Percentiles rank a stretch among this genome's conserved stretches.
Conservation (phyloP, 768 basidiomycete genomes). For the Rhizopogon vulgaris region DNA sequence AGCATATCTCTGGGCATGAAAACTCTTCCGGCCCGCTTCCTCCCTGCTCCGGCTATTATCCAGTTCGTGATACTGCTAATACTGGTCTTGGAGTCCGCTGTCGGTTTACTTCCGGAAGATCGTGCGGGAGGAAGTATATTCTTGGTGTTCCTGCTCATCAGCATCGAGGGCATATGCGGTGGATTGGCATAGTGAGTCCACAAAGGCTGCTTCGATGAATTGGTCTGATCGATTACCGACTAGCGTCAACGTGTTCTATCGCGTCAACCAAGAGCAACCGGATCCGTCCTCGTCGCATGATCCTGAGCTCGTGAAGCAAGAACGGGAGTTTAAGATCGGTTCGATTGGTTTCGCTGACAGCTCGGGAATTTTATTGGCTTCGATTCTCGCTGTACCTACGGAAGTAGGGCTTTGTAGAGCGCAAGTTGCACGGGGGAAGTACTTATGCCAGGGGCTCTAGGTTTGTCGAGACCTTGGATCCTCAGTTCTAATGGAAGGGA, state of each 20-base stretch:
- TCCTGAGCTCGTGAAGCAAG: conserved; percentile 60
- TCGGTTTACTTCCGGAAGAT: conserved; percentile 54
- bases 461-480: background rate
- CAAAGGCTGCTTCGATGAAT: background rate
- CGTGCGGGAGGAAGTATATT: conserved; percentile 43
- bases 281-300: conserved; percentile 41
- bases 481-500: background rate
- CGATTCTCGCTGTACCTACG: conserved; percentile 34
- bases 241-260: conserved; percentile 85
- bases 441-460: conserved; percentile 61
- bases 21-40: conserved; percentile 60
- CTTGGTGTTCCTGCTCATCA: conserved; percentile 71
- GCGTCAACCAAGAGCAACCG: conserved; percentile 67
- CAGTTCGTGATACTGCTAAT: conserved; percentile 61
- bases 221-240: conserved; percentile 10
- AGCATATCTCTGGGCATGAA: conserved; percentile 83
- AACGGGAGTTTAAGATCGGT: conserved; percentile 86
- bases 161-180: conserved; percentile 87
- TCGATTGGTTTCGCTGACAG: conserved; percentile 85
- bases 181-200: conserved; percentile 80
- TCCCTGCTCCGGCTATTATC: conserved; percentile 70
- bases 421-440: conserved; percentile 66
- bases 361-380: conserved; percentile 51
- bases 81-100: conserved; percentile 60
- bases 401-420: conserved; percentile 72